Conservation (phyloP, 2,329 filamentous ascomycete genomes). For the Sporothrix curviconia region DNA sequence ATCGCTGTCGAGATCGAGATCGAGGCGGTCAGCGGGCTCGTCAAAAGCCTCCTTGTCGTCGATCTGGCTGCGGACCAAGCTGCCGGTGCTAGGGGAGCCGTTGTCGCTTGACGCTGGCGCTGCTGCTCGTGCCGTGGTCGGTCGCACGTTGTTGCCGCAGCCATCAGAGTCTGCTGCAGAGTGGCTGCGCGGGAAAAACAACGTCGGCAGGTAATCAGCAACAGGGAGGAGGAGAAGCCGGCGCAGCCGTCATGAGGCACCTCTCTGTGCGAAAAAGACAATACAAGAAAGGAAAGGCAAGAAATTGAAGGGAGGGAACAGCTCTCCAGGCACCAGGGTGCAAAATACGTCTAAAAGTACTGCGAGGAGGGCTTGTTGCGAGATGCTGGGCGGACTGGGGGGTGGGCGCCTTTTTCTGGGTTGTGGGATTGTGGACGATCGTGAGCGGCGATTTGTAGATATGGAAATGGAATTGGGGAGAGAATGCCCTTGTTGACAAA, state of each 20-base stretch:
- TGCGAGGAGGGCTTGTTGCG: not conserved
- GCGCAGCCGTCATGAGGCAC: not conserved
- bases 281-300: not conserved
- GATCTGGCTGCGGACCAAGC: not conserved
- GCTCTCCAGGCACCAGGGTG: not conserved
- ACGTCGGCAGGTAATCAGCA: slow-evolving; percentile 2
- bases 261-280: not conserved
- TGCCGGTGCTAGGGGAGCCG: not conserved
- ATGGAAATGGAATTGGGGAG: not conserved
- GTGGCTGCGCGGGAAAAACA: not conserved
- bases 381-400: not conserved
- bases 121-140: slow-evolving; percentile 10
- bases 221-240: not conserved
- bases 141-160: slow-evolving; percentile 10
- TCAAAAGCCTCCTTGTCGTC: not conserved
- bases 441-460: not conserved
- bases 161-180: slow-evolving; percentile 15
- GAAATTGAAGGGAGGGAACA: no score
- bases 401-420: not conserved
- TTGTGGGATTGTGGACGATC: not conserved
- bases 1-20: not conserved
- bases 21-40: slow-evolving; percentile 4
- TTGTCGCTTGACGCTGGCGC: not conserved
- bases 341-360: not conserved
- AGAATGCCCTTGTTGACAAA: slow-evolving; percentile 2